phyloP scores from a whole-genome alignment of 768 basidiomycete genomes.

The Serendipita sp. region DNA sequence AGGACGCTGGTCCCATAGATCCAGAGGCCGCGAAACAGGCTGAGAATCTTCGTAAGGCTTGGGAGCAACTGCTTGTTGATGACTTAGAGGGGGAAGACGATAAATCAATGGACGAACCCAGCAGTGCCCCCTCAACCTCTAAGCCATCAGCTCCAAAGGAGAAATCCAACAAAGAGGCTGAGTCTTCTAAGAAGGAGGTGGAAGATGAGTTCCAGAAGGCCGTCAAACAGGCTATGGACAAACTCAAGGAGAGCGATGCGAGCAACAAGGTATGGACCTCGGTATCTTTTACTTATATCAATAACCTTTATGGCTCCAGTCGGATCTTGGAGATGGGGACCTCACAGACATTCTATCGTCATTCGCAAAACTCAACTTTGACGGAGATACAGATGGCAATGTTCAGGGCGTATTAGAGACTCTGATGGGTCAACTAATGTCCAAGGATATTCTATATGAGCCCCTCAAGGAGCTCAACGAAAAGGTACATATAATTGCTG shows the following conservation, averaged over 20 bases:
- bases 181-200: slow-evolving; percentile 9
- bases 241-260: slow-evolving; percentile 53
- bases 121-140: slow-evolving; percentile 4
- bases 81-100: slow-evolving; percentile 32
- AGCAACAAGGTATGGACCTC: slow-evolving; percentile 28
- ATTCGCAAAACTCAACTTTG: slow-evolving; percentile 28
- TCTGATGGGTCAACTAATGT: slow-evolving; percentile 72
- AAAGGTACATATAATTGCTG: slow-evolving; percentile 34
- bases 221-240: slow-evolving; percentile 58
- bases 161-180: slow-evolving; percentile 11
- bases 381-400: slow-evolving; percentile 20
- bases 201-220: slow-evolving; percentile 46
- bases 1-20: slow-evolving; percentile 13
- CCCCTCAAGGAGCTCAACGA: slow-evolving; percentile 67
- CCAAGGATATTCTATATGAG: slow-evolving; percentile 71
- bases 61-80: slow-evolving; percentile 57
- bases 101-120: neutral
- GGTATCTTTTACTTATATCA: neutral
- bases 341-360: slow-evolving; percentile 20
- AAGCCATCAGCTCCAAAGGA: slow-evolving; percentile 11
- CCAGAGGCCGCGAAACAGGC: slow-evolving; percentile 13
- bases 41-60: slow-evolving; percentile 21
- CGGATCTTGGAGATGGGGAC: slow-evolving; percentile 8
- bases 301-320: slow-evolving; percentile 4
- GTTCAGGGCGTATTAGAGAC: slow-evolving; percentile 55